phyloP scores from a whole-genome alignment of 306 rosid species.

The Malus fusca region DNA sequence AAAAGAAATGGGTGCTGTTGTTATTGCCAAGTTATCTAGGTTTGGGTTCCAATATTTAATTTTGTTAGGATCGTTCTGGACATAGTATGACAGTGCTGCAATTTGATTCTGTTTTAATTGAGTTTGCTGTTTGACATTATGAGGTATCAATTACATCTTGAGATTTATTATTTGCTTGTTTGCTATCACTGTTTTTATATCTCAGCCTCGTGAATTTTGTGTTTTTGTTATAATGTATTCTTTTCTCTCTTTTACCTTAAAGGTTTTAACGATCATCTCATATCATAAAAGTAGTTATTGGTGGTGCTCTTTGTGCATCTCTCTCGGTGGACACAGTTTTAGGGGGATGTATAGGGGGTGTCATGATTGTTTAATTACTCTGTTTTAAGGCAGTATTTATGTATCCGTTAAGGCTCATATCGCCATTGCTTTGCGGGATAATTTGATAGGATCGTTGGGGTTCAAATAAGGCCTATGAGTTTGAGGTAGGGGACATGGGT shows the following conservation, averaged over 20 bases:
- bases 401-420: neutral
- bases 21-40: conserved; percentile 5
- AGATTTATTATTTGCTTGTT: neutral
- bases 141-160: neutral
- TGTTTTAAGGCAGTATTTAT: neutral
- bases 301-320: neutral
- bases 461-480: neutral
- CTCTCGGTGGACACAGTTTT: neutral
- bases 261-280: neutral
- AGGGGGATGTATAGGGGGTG: neutral
- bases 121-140: conserved; percentile 1
- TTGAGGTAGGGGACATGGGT: neutral
- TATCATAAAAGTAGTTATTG: neutral
- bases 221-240: neutral
- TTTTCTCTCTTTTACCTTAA: neutral
- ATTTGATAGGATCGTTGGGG: neutral
- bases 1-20: neutral
- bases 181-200: neutral
- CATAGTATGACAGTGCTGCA: neutral
- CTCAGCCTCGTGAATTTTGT: neutral
- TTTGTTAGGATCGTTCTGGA: conserved; percentile 3
- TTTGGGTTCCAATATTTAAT: neutral
- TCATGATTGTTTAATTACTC: neutral
- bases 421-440: neutral
- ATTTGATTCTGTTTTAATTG: neutral